Percentiles rank a stretch among this genome's conserved stretches.
These are phyloP conservation scores for Bocquillonia castaneifolia DNA, from an alignment of 441 rosid species.

Conservation along the genomic window DNA sequence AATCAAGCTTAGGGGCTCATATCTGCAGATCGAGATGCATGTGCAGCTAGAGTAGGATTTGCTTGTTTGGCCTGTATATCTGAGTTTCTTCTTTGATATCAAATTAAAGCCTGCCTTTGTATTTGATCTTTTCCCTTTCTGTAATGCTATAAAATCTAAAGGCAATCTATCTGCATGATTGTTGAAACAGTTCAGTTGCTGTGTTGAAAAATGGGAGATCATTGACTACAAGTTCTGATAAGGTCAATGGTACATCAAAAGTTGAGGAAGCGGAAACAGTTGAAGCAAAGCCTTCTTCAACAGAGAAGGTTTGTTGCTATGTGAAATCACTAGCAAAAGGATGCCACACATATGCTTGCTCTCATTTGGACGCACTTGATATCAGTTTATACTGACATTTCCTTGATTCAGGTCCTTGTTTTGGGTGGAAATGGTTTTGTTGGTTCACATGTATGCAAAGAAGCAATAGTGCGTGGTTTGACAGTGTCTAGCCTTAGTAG, in stretches of 20 bases:
- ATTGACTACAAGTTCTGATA: conserved; percentile 29
- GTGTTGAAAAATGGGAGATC: conserved; percentile 24
- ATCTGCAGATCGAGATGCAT: too few relatives aligned
- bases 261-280: conserved; percentile 74
- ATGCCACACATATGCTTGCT: not conserved
- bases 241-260: conserved; percentile 51
- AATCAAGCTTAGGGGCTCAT: too few relatives aligned
- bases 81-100: not conserved
- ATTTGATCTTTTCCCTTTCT: not conserved
- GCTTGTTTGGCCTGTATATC: not conserved
- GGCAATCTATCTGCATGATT: not conserved
- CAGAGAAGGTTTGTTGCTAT: conserved; percentile 50
- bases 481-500: conserved; percentile 84
- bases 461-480: conserved; percentile 67
- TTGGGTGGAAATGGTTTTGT: conserved; percentile 94
- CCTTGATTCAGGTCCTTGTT: conserved; percentile 60
- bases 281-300: conserved; percentile 50
- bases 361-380: conserved; percentile 8
- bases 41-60: too few relatives aligned
- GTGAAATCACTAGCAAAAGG: not conserved
- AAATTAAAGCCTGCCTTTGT: not conserved
- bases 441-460: conserved; percentile 78
- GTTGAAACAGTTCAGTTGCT: conserved; percentile 19
- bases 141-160: not conserved
- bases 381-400: not conserved